Evolutionary conservation across 495 filamentous ascomycete species (phyloP), one percentile per base, ranked within the genome.

Genomic region (Aspergillus baeticus): DNA sequence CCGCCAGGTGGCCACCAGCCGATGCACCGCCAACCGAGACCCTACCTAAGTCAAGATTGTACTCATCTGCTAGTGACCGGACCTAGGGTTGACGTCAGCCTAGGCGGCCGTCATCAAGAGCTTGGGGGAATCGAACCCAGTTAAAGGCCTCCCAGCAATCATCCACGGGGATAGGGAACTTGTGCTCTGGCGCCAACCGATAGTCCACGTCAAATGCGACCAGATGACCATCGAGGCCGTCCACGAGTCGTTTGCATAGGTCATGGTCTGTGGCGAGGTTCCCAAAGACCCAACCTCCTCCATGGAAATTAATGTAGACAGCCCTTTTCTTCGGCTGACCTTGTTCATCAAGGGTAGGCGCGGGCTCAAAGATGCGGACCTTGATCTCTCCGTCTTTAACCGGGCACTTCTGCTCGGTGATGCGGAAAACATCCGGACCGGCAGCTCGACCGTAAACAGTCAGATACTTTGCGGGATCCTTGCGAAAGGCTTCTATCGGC

Each of bases 61-160:
- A 69, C 23, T 73, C 66, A 5, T 43, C 46, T 36, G 70, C 63
- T 50, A 68, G 31, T 20, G 63, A 63, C 8, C 65, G 65, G 45
- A 75, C 57, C 72, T 75, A 44, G 47, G n/a, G 33, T n/a, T 26
- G 14, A 33, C 20, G 17, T 54, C 29, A 58, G 57, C 47, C 5
- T 31, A 48, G 36, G 11, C 22, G 5, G 5, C 29, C 1, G n/a
- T 13, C 21, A 18, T 22, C 14, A n/a, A 18, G n/a, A 38, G 3
- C 17, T 11, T 17, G 8, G n/a, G 11, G 29, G 31, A 35, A n/a
- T 54, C 66, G 22, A 53, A 74, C 72, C 71, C 72, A 74, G 31
- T 71, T 76, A 41, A 76, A 73, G n/a, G 71, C 72, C 0, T 64
- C 45, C 72, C 72, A 75, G 55, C 69, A 70, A 58, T 74, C 72